phyloP scores from a whole-genome alignment of 116 monocot species.

The Papilionanthe hybrid region DNA sequence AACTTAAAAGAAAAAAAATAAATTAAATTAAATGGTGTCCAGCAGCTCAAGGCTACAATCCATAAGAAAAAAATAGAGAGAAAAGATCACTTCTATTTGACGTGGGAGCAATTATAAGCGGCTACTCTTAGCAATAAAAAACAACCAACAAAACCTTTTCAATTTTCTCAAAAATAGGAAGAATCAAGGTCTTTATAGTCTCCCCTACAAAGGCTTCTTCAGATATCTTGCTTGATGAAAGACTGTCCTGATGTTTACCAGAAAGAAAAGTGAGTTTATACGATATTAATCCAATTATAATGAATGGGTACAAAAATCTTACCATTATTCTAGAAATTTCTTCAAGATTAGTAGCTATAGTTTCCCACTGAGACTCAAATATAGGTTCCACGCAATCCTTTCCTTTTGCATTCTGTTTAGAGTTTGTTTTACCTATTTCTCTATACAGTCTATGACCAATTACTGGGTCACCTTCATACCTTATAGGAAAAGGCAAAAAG shows the following conservation, averaged over 20 bases:
- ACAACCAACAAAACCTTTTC: constrained; percentile 40
- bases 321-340: constrained; percentile 74
- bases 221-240: constrained; percentile 42
- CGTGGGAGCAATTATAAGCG: background rate
- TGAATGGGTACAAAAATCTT: constrained; percentile 13
- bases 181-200: constrained; percentile 47
- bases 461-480: constrained; percentile 75
- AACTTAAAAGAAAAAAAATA: background rate
- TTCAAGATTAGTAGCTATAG: constrained; percentile 66
- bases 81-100: too few relatives aligned
- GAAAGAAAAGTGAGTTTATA: constrained; percentile 9
- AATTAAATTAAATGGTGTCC: background rate
- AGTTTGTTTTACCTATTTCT: constrained; percentile 34
- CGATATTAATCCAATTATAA: background rate
- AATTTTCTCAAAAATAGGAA: constrained; percentile 54
- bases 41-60: too few relatives aligned
- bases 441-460: constrained; percentile 84
- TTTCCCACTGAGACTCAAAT: constrained; percentile 63
- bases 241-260: constrained; percentile 43
- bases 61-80: too few relatives aligned
- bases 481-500: constrained; percentile 14
- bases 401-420: constrained; percentile 36
- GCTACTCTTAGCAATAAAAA: background rate
- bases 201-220: constrained; percentile 47
- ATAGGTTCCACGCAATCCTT: constrained; percentile 28